Base-by-base conservation (phyloP, 179 eudicot genomes). In the Spinacia oleracea region DNA sequence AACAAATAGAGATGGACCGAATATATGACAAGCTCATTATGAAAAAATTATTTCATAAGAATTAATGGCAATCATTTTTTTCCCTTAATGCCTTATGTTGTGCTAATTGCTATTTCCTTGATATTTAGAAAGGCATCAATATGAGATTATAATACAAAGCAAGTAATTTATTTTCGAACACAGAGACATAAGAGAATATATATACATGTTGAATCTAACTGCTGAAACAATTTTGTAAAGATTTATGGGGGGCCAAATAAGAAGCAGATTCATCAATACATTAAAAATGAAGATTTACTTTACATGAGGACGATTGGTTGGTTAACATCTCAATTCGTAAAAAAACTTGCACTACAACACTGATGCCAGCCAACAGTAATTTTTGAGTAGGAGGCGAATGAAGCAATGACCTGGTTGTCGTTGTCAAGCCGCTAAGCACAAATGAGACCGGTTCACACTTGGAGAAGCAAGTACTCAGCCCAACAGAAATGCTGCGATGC, bases 261-360 rank as follows among this genome's bases (percentile, higher is more conserved):
- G 20, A 25, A 35, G 50, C 62, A 64, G 11, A 65, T 46, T 45
- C 48, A 76, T 16, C 38, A 65, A 48, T 56, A 32, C 72, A 34
- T n/a, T 9, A 23, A 48, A 48, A 18, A 50, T 34, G 79, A 35
- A 34, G 55, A 40, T 76, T 50, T 76, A 48, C n/a, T 76, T 50
- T 35, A 35, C 40, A 75, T 60, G 67, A 60, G 45, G 63, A 75
- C 78, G 60, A 32, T 21, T 21, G 29, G 20, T 60, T 63, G 20
- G 60, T 27, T 56, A 35, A 16, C n/a, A 58, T 14, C 31, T n/a
- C 43, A 25, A 27, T 15, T 46, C 74, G 25, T 77, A 20, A 70
- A 58, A 27, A 15, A 48, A 20, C 48, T 56, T 32, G 34, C 72
- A 69, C 45, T 60, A 60, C 35, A 3, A 69, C 9, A 11, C 14